Evolutionary conservation across 1,284 basidiomycete species (phyloP), one percentile per base, ranked within the genome.

Genomic region (Megacollybia platyphylla): DNA sequence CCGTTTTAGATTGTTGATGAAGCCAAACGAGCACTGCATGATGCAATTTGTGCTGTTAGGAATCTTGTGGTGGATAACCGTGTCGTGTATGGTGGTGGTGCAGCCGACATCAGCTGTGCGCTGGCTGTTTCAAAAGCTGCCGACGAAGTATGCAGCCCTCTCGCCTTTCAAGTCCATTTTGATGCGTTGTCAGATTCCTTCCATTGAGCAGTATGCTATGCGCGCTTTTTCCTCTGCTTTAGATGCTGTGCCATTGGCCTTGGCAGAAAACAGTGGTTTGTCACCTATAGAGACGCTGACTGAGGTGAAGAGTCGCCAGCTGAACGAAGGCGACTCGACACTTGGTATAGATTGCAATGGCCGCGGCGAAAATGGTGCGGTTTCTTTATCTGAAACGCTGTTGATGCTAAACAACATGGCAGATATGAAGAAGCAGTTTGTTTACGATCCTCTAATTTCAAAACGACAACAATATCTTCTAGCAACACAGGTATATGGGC

Each of bases 191-290:
- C 49, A 89, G 84, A 97, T 96, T 54, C 84, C 94, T 1, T 77
- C 89, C 7, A 94, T 99, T 55, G 94, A 99, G 64, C 94, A 99
- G 70, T 99, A 99, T 58, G 94, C 94, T 1, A 97, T 98, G 93
- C 86, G 94, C 36, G 93, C 94, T 11, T 99, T 97, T 58, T 78
- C 94, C 1, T 87, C 87, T 26, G 94, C 94, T 7, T 68, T 99
- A 6, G 94, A 98, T 56, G 76, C 92, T 7, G 69, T 97, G 42
- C 96, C 96, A 6, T 76, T 97, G 11, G 94, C 96, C 1, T 71
- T 98, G 7, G 94, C 96, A 4, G 96, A 98, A 63, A 98, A 99
- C 71, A 94, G 90, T 50, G 94, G 94, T 42, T 65, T 97, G 43
- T 85, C 88, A 24, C 96, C 94, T 7, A 99, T 99, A 53, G 91